Conservation (phyloP, 2,329 filamentous ascomycete species). For the Fusarium armeniacum region DNA sequence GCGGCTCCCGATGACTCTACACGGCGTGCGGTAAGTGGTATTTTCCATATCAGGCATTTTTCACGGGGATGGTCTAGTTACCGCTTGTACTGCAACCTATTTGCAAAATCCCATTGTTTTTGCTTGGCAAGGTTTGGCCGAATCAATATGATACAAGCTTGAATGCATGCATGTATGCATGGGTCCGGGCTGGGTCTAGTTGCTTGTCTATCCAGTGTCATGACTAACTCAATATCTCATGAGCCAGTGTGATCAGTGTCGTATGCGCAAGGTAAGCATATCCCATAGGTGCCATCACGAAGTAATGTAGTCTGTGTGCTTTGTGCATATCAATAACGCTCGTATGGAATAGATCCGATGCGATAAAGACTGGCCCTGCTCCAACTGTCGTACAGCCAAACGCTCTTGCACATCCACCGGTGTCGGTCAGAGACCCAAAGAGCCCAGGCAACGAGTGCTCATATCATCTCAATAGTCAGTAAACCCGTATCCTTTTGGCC, state of each 20-base stretch:
- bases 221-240: slow-evolving; percentile 17
- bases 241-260: slow-evolving; percentile 62
- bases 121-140: background rate
- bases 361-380: slow-evolving; percentile 70
- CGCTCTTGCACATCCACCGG: slow-evolving; percentile 69
- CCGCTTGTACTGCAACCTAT: background rate
- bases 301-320: slow-evolving; percentile 14
- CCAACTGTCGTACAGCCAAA: slow-evolving; percentile 68
- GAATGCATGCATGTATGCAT: background rate
- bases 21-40: slow-evolving; percentile 56
- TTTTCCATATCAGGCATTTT: slow-evolving; percentile 23
- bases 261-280: slow-evolving; percentile 57
- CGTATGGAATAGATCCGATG: slow-evolving; percentile 65
- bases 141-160: slow-evolving; percentile 2
- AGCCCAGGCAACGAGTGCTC: slow-evolving; percentile 68
- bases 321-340: slow-evolving; percentile 38
- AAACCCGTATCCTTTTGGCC: slow-evolving; percentile 4
- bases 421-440: slow-evolving; percentile 67
- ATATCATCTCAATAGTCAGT: slow-evolving; percentile 73
- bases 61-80: background rate
- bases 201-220: background rate
- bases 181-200: background rate
- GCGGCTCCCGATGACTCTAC: slow-evolving; percentile 56
- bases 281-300: slow-evolving; percentile 12
- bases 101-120: background rate